Base-by-base conservation (phyloP, 768 basidiomycete genomes). In the Cyclocybe cylindracea region DNA sequence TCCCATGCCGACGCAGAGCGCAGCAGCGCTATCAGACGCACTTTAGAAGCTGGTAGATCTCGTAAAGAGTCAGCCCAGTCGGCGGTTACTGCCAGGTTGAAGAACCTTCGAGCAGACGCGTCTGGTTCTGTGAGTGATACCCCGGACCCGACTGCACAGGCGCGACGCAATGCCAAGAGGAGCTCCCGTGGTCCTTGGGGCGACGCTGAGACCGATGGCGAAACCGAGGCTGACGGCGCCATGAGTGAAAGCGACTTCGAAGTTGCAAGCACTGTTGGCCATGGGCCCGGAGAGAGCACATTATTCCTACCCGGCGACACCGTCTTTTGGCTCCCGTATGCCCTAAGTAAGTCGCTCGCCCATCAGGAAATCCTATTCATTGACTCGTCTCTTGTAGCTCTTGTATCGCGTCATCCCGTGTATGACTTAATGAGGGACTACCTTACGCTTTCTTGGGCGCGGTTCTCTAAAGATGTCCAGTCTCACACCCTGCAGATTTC, bases 361-460 rank as follows among this genome's bases (percentile, higher is more conserved):
- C 45, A 7, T 55, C 24, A 58, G 45, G 18, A 34, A 53, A 44
- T 14, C 24, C 43, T 53, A 6, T 43, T 43, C 66, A 24, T 59
- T 33, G 39, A 55, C 10, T 47, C 24, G 5, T 10, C 29, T 43
- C 45, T 53, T 39, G n/a, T 58, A 91, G 90, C 88, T 11, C 78
- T 92, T 62, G 93, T 94, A 29, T 96, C 94, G 43, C 86, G 91
- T 18, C 90, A 91, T 67, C 94, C 94, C 0, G 91, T 97, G 57
- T 97, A 95, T 71, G 93, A 95, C 64, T 78, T 96, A 49, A 92
- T 98, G 89, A 82, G 90, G 47, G 95, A 98, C 71, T 95, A 91
- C 63, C 82, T 98, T 39, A 94, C 94, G n/a, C 84, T 97, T 40
- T 91, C 89, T 3, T 95, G 93, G 92, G 93, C 93, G 13, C 86